Percentiles rank a stretch among this genome's conserved stretches.
Conservation (phyloP, 2,329 filamentous ascomycete species). For the Cordyceps militaris region DNA sequence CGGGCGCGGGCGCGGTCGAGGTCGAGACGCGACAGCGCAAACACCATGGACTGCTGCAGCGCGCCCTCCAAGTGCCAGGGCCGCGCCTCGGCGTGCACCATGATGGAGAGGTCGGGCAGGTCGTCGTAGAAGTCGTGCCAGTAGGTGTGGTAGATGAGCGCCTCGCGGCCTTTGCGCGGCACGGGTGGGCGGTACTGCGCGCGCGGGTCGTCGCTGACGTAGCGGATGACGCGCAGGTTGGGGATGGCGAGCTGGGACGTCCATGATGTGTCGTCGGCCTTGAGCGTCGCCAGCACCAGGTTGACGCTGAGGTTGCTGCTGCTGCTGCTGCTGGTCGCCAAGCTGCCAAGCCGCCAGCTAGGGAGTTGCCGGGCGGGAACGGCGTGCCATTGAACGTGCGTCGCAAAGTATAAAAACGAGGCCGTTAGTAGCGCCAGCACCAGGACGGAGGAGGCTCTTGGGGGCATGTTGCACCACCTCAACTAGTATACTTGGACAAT, state of each 20-base stretch:
- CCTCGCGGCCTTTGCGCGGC: slow-evolving; percentile 55
- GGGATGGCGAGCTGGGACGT: slow-evolving; percentile 22
- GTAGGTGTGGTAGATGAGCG: slow-evolving; percentile 54
- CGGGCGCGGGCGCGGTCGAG: slow-evolving; percentile 34
- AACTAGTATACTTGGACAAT: background rate
- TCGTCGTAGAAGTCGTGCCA: slow-evolving; percentile 55
- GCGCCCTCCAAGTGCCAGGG: slow-evolving; percentile 30
- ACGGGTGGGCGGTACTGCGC: slow-evolving; percentile 41
- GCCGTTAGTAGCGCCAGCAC: background rate
- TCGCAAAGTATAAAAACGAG: background rate
- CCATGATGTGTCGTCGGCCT: slow-evolving; percentile 26
- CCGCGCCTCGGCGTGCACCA: slow-evolving; percentile 52
- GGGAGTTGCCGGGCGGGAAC: background rate
- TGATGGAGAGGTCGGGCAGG: slow-evolving; percentile 51
- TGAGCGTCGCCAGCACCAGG: slow-evolving; percentile 23
- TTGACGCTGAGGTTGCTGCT: slow-evolving; percentile 21
- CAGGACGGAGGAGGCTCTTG: background rate
- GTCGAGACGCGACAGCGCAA: slow-evolving; percentile 26
- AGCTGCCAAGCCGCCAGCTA: background rate
- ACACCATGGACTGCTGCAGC: slow-evolving; percentile 26
- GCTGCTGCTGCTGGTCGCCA: background rate
- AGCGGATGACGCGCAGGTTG: slow-evolving; percentile 31
- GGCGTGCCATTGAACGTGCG: background rate
- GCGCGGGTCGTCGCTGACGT: slow-evolving; percentile 42
- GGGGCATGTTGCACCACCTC: background rate